Percentiles rank a stretch among this genome's conserved stretches.
phyloP scores from a whole-genome alignment of 2,329 filamentous ascomycete genomes.

The Aspergillus jensenii region DNA sequence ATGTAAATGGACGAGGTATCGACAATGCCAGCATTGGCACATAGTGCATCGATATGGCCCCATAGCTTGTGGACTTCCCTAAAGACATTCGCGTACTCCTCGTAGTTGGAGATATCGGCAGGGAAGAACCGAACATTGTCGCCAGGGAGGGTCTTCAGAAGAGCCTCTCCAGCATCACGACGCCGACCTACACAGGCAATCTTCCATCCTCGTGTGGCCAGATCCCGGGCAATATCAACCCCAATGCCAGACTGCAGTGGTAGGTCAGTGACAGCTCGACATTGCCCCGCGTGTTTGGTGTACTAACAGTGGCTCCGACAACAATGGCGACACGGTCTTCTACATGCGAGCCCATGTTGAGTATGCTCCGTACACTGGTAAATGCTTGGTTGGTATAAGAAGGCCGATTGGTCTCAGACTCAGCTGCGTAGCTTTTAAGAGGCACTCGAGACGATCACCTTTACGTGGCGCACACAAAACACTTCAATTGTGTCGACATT shows the following conservation, averaged over 20 bases:
- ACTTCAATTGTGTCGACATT: too few relatives aligned
- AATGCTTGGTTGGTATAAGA: not conserved
- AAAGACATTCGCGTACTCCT: constrained; percentile 47
- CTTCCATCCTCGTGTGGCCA: constrained; percentile 35
- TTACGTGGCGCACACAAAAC: too few relatives aligned
- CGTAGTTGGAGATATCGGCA: constrained; percentile 50
- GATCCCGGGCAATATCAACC: constrained; percentile 40
- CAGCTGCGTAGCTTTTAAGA: constrained; percentile 23
- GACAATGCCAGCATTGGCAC: constrained; percentile 53
- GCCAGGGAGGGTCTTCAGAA: constrained; percentile 31
- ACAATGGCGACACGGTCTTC: not conserved
- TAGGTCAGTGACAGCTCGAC: not conserved
- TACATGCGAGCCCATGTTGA: not conserved
- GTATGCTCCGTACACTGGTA: not conserved
- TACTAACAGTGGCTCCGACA: not conserved
- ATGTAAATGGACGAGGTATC: constrained; percentile 50
- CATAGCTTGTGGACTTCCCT: constrained; percentile 43
- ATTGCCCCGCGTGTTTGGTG: not conserved
- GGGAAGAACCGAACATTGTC: constrained; percentile 44
- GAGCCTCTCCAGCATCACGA: constrained; percentile 29
- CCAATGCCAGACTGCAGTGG: constrained; percentile 45
- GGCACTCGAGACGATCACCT: too few relatives aligned
- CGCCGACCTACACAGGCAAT: constrained; percentile 41
- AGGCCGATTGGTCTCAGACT: not conserved
- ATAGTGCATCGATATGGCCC: constrained; percentile 50